Percentiles rank a stretch among this genome's conserved stretches.
phyloP scores from a whole-genome alignment of 139 green algal genomes.

The Chlorella sorokiniana region DNA sequence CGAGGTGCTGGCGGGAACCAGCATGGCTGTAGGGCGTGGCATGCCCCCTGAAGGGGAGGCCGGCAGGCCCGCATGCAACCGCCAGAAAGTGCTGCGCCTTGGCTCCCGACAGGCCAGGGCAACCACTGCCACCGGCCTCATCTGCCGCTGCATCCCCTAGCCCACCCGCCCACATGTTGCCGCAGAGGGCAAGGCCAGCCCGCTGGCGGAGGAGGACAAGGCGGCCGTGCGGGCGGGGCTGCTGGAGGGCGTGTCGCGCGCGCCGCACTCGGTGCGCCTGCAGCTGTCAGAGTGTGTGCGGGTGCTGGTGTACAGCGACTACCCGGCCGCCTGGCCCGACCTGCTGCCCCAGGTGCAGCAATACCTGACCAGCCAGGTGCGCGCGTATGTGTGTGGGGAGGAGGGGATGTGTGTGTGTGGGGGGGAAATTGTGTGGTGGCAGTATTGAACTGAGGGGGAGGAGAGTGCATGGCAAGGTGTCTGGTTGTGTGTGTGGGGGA shows the following conservation, averaged over 20 bases:
- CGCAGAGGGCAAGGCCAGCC: slow-evolving; percentile 27
- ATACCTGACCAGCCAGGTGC: slow-evolving; percentile 52
- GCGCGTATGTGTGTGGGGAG: neutral
- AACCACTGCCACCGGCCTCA: neutral
- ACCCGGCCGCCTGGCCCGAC: slow-evolving; percentile 82
- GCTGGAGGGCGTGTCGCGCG: slow-evolving; percentile 36
- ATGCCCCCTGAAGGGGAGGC: too few species aligned
- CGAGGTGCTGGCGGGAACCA: too few species aligned
- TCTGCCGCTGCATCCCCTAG: neutral
- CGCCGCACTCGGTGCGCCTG: slow-evolving; percentile 61
- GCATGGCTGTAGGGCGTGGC: too few species aligned
- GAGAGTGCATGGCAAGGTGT: too few species aligned
- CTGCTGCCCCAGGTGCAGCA: slow-evolving; percentile 69
- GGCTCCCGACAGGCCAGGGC: too few species aligned
- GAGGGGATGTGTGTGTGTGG: neutral
- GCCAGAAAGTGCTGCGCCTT: too few species aligned
- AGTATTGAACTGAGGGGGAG: neutral
- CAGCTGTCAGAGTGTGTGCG: slow-evolving; percentile 92
- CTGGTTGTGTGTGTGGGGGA: neutral
- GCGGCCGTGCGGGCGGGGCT: slow-evolving; percentile 61
- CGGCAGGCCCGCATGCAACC: too few species aligned
- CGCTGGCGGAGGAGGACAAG: slow-evolving; percentile 75
- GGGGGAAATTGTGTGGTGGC: neutral
- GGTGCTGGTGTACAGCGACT: slow-evolving; percentile 84
- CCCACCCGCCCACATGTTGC: neutral